Percentiles rank a stretch among this genome's conserved stretches.
Evolutionary conservation across 108 stramenopile species (phyloP).

Genomic region (Cyclotella choctawhatcheeana): DNA sequence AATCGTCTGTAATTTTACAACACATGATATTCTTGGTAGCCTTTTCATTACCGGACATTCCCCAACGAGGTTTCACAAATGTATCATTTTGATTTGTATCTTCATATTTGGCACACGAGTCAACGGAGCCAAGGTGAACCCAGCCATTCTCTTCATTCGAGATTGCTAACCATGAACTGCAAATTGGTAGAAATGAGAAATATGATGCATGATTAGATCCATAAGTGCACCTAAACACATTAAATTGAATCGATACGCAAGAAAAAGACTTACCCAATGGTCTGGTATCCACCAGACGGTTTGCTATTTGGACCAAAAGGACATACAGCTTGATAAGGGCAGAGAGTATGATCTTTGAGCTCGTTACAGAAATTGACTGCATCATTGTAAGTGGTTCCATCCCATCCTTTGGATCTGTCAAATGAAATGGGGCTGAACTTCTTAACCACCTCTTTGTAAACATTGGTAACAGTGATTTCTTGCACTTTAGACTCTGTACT

Average conservation of each 20-base stretch:
- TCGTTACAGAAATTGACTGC: conserved; percentile 13
- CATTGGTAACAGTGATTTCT: background rate
- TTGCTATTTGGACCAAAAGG: background rate
- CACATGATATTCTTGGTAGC: conserved; percentile 16
- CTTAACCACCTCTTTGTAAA: conserved; percentile 2
- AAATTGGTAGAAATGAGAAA: too few relatives aligned
- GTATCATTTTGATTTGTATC: background rate
- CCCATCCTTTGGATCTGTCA: conserved; percentile 16
- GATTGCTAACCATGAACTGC: too few relatives aligned
- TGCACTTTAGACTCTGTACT: background rate
- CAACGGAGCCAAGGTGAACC: background rate
- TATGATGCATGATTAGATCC: too few relatives aligned
- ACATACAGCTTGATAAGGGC: conserved; percentile 19
- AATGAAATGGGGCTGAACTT: conserved; percentile 4
- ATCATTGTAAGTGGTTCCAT: conserved; percentile 20
- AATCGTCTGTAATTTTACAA: conserved; percentile 3
- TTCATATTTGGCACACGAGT: conserved; percentile 4
- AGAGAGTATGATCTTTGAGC: background rate
- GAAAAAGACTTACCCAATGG: background rate
- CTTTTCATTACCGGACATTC: conserved; percentile 7
- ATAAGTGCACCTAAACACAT: conserved; percentile 2
- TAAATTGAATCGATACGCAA: background rate
- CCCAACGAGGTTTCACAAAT: conserved; percentile 18
- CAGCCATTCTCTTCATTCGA: background rate
- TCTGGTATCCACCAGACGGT: conserved; percentile 1